phyloP scores from a whole-genome alignment of 352 stramenopile genomes.

The Plasmopara halstedii region DNA sequence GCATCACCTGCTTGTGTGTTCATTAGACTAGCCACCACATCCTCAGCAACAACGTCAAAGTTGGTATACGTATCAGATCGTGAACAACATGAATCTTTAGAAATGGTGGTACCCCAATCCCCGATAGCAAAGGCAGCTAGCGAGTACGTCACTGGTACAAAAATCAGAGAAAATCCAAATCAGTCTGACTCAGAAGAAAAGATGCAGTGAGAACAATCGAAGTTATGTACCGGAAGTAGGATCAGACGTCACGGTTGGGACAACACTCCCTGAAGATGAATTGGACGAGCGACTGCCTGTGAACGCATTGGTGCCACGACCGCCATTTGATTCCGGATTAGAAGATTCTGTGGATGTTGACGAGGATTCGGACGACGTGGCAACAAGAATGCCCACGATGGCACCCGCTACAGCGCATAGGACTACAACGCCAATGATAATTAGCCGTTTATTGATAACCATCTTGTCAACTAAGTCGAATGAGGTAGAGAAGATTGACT shows the following conservation, averaged over 20 bases:
- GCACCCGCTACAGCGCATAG: slow-evolving; percentile 36
- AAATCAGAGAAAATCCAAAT: too few species aligned
- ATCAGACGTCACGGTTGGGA: slow-evolving; percentile 20
- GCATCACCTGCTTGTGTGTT: slow-evolving; percentile 29
- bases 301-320: slow-evolving; percentile 10
- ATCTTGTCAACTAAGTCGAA: too few species aligned
- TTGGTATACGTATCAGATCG: slow-evolving; percentile 43
- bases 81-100: slow-evolving; percentile 56
- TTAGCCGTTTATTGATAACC: slow-evolving; percentile 33
- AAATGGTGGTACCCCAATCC: slow-evolving; percentile 59
- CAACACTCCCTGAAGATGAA: slow-evolving; percentile 7
- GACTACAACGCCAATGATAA: slow-evolving; percentile 38
- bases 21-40: slow-evolving; percentile 56
- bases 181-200: too few species aligned
- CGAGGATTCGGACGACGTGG: slow-evolving; percentile 26
- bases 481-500: too few species aligned
- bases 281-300: slow-evolving; percentile 19
- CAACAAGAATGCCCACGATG: slow-evolving; percentile 37
- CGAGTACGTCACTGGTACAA: too few species aligned
- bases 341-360: slow-evolving; percentile 21
- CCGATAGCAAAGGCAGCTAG: slow-evolving; percentile 53
- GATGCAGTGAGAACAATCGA: too few species aligned
- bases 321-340: slow-evolving; percentile 6
- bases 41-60: slow-evolving; percentile 49
- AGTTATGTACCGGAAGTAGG: slow-evolving; percentile 23